Evolutionary conservation across 164 flowering plant species (phyloP), one percentile per base, ranked within the genome.

Genomic region (Stephania japonica): DNA sequence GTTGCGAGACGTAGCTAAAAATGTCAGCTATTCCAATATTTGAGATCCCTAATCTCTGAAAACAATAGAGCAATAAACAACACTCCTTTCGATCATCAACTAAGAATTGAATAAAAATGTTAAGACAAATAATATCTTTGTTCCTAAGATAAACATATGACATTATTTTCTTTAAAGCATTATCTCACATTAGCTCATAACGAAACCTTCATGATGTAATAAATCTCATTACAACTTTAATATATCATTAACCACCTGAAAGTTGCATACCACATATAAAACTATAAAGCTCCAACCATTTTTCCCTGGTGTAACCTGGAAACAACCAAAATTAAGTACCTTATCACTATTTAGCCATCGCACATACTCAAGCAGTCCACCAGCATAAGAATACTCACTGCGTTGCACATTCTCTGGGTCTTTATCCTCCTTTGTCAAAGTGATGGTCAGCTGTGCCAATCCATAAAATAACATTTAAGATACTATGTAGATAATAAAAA

Each of bases 351-450:
- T 96, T 70, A 93, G 84, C 99, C 98, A 96, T 65, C 70, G 88
- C 77, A 96, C 99, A 79, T 96, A 96, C 79, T 93, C 99, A 32
- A 83, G 79, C 80, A 96, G 78, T 32, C 98, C 99, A 70, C 99
- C 99, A 72, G 97, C 98, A 84, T 86, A 96, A 78, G 73, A 86
- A 78, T 88, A 88, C 78, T 91, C 93, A 80, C 82, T 86, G 62
- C 84, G 76, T 32, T 75, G 84, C 67, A 62, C 75, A 81, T 92
- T 91, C 75, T 84, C 93, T 66, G 90, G 87, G 78, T 88, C 91
- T 23, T 12, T 70, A 73, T 88, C 91, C 80, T 93, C 97, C 78
- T 87, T 90, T 49, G 68, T 81, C 38, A 96, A 83, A 65, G 82
- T 81, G 69, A 96, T 91, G 4, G 85, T 84, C 27, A 96, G 88